Evolutionary conservation across 805 yeast species (phyloP).

Genomic region (Lipomyces japonicus): DNA sequence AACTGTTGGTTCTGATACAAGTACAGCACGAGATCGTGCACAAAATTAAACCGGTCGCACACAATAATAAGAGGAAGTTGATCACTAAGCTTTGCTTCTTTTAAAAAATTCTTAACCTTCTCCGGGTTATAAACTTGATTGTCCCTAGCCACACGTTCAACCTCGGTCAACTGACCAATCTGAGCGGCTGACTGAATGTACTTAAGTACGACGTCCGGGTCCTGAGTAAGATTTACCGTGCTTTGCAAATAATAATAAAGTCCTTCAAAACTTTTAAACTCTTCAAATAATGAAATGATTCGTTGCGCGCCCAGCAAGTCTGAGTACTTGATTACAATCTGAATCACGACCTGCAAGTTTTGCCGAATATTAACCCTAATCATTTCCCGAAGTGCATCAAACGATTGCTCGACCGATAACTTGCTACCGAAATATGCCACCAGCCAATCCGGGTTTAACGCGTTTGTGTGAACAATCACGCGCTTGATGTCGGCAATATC

Average conservation of each 20-base stretch:
- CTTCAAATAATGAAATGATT: conserved; percentile 88
- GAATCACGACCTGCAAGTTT: conserved; percentile 88
- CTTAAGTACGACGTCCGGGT: conserved; percentile 91
- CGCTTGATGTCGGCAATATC: conserved; percentile 94
- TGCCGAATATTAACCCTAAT: conserved; percentile 73
- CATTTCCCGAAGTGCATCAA: conserved; percentile 82
- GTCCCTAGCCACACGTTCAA: conserved; percentile 92
- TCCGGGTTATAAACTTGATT: conserved; percentile 94
- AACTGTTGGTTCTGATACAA: conserved; percentile 92
- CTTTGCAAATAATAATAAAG: conserved; percentile 89
- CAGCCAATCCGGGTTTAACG: conserved; percentile 89
- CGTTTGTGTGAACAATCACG: conserved; percentile 81
- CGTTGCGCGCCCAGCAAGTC: conserved; percentile 85
- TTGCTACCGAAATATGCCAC: conserved; percentile 81
- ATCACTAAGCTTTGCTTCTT: conserved; percentile 89
- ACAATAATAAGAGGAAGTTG: conserved; percentile 95
- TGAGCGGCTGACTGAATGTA: conserved; percentile 92
- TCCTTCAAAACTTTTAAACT: conserved; percentile 88
- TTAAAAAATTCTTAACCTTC: conserved; percentile 93
- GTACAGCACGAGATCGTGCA: conserved; percentile 89
- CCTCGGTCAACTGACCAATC: conserved; percentile 85
- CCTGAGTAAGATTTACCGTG: conserved; percentile 89
- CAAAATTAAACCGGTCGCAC: conserved; percentile 85
- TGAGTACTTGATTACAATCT: conserved; percentile 94
- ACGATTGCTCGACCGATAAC: conserved; percentile 88